phyloP scores from a whole-genome alignment of 1,139 yeast genomes.

The Nakaseomyces glabratus region DNA sequence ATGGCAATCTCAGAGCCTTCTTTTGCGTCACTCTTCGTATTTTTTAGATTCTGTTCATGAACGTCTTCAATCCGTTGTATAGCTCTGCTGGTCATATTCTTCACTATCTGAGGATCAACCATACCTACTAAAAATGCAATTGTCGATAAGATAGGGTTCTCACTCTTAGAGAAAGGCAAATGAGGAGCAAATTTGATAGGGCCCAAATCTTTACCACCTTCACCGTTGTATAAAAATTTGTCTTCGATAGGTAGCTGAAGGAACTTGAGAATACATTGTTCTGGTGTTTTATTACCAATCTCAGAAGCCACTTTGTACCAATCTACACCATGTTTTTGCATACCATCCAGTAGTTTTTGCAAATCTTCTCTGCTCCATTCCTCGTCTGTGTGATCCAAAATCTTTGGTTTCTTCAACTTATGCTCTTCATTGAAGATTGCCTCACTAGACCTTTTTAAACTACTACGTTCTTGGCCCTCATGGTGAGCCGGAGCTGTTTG shows the following conservation, averaged over 20 bases:
- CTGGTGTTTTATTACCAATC: slow-evolving; percentile 62
- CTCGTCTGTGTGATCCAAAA: slow-evolving; percentile 34
- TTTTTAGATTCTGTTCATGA: slow-evolving; percentile 22
- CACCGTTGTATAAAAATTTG: slow-evolving; percentile 43
- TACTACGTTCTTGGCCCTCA: not conserved
- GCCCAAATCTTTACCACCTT: slow-evolving; percentile 38
- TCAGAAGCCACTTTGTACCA: slow-evolving; percentile 68
- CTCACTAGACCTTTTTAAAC: slow-evolving; percentile 7
- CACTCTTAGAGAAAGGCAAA: slow-evolving; percentile 74
- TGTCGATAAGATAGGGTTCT: slow-evolving; percentile 88
- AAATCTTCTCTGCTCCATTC: slow-evolving; percentile 62
- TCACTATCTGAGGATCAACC: slow-evolving; percentile 81
- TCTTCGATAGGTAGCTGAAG: slow-evolving; percentile 79
- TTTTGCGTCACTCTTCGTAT: slow-evolving; percentile 18
- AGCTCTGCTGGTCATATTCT: slow-evolving; percentile 68
- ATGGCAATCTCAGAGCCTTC: slow-evolving; percentile 51
- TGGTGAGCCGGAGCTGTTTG: not conserved
- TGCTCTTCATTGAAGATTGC: slow-evolving; percentile 9
- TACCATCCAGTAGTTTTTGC: slow-evolving; percentile 50
- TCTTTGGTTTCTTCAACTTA: slow-evolving; percentile 37
- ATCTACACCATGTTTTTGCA: slow-evolving; percentile 50
- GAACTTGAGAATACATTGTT: slow-evolving; percentile 73
- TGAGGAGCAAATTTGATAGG: slow-evolving; percentile 78
- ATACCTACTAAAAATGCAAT: slow-evolving; percentile 77
- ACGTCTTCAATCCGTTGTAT: slow-evolving; percentile 46